Evolutionary conservation across 2,329 filamentous ascomycete genomes (phyloP).

Genomic region (Cercospora nicotianae): DNA sequence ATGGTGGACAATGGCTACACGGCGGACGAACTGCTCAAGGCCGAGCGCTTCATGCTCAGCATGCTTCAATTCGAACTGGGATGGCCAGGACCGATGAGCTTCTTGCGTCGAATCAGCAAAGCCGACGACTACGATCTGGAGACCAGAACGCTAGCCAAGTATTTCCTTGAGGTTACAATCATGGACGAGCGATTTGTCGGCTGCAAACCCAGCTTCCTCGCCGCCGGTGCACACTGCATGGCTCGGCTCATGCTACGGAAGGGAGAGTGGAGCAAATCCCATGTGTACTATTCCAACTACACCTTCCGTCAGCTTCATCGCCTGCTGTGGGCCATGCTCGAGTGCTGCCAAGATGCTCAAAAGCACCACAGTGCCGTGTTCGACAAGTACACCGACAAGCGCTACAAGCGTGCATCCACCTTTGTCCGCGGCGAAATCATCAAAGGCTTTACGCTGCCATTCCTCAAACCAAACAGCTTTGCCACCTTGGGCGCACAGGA

Average conservation of each 20-base stretch:
- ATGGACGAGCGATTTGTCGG: slow-evolving; percentile 98
- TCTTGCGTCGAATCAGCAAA: slow-evolving; percentile 94
- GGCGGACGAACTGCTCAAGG: slow-evolving; percentile 90
- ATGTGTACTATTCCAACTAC: slow-evolving; percentile 92
- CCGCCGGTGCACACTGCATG: slow-evolving; percentile 89
- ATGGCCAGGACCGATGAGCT: slow-evolving; percentile 99
- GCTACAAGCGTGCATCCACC: slow-evolving; percentile 79
- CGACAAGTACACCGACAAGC: slow-evolving; percentile 86
- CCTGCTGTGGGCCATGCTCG: slow-evolving; percentile 73
- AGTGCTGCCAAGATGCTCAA: slow-evolving; percentile 79
- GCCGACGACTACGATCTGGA: slow-evolving; percentile 97
- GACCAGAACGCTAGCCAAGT: slow-evolving; percentile 92
- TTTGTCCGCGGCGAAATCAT: slow-evolving; percentile 75
- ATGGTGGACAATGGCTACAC: slow-evolving; percentile 96
- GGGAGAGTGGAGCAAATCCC: slow-evolving; percentile 80
- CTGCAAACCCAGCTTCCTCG: slow-evolving; percentile 83
- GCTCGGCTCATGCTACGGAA: slow-evolving; percentile 86
- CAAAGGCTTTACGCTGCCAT: slow-evolving; percentile 57
- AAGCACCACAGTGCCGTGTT: slow-evolving; percentile 84
- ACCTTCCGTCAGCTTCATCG: slow-evolving; percentile 80
- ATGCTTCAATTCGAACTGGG: slow-evolving; percentile 95
- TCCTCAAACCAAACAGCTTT: slow-evolving; percentile 17
- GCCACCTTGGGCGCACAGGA: slow-evolving; percentile 25
- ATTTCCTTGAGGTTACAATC: slow-evolving; percentile 93
- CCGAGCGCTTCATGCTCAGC: slow-evolving; percentile 95